Conservation (phyloP, 176 grass and related monocot species). For the Lolium perenne region DNA sequence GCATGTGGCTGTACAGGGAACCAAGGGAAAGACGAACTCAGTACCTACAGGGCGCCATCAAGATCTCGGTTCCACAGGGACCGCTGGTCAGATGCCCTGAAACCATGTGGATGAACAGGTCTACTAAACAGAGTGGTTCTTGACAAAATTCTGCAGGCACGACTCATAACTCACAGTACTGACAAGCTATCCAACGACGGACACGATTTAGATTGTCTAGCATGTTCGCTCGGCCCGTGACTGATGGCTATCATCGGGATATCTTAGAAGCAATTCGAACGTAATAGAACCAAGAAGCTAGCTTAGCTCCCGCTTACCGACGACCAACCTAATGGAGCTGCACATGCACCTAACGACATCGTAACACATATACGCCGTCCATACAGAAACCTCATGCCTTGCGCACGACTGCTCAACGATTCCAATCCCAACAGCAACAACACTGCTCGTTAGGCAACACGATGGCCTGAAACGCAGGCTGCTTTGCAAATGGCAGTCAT, state of each 20-base stretch:
- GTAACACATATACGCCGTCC: background rate
- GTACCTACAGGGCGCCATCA: conserved; percentile 30
- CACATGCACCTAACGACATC: background rate
- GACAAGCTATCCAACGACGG: background rate
- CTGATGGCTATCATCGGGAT: background rate
- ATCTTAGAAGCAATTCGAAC: background rate
- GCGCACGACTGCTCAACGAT: background rate
- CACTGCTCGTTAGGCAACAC: conserved; percentile 30
- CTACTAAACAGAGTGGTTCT: conserved; percentile 1
- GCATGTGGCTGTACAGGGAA: background rate
- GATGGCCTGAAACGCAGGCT: conserved; percentile 24
- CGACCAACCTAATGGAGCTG: conserved; percentile 10
- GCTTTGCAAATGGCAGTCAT: conserved; percentile 36
- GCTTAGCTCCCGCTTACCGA: background rate
- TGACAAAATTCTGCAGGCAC: conserved; percentile 20
- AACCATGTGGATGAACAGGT: conserved; percentile 50
- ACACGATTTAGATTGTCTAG: background rate
- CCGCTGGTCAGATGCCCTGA: conserved; percentile 38
- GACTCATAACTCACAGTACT: background rate
- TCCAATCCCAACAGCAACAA: conserved; percentile 31
- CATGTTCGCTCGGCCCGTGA: background rate
- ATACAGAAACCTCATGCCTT: conserved; percentile 7
- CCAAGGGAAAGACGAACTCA: conserved; percentile 23
- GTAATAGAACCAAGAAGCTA: background rate
- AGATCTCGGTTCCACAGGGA: conserved; percentile 17